These are phyloP conservation scores for Chytriomyces hyalinus DNA, from an alignment of 192 early-diverging fungal species.

Conservation along the genomic window DNA sequence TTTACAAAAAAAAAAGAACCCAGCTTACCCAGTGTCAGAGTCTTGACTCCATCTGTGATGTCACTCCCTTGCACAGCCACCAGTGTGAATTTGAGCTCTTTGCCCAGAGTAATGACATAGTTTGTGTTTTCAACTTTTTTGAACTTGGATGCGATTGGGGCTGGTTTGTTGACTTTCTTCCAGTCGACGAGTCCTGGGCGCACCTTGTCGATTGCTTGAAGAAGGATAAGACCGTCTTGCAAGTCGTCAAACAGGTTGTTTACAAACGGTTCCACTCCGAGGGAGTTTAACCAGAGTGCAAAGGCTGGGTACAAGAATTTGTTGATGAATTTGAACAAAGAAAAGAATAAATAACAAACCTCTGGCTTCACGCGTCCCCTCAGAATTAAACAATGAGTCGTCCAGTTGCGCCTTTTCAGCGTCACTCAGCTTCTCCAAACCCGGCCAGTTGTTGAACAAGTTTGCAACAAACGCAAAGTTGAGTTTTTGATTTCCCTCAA, in stretches of 20 bases:
- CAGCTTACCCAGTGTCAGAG: slow-evolving; percentile 75
- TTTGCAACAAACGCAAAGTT: slow-evolving; percentile 98
- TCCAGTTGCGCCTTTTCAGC: slow-evolving; percentile 91
- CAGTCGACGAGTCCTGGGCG: slow-evolving; percentile 89
- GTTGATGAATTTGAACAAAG: not conserved
- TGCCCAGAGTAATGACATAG: slow-evolving; percentile 86
- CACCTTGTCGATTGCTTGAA: slow-evolving; percentile 96
- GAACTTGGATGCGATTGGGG: slow-evolving; percentile 80
- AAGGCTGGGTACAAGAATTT: slow-evolving; percentile 64
- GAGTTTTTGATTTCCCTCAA: slow-evolving; percentile 93
- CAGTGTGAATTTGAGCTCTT: slow-evolving; percentile 82
- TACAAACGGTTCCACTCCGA: slow-evolving; percentile 96
- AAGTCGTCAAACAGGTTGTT: slow-evolving; percentile 98
- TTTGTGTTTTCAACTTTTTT: slow-evolving; percentile 99
- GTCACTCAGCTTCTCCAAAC: slow-evolving; percentile 88
- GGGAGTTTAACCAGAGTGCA: slow-evolving; percentile 96
- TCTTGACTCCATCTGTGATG: slow-evolving; percentile 89
- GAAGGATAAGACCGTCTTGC: slow-evolving; percentile 82
- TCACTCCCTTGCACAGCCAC: slow-evolving; percentile 96
- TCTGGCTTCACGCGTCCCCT: slow-evolving; percentile 85
- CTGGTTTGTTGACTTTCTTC: slow-evolving; percentile 81
- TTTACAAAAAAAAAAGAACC: no score
- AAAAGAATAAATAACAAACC: slow-evolving; percentile 47
- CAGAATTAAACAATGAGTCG: slow-evolving; percentile 69
- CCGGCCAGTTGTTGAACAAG: slow-evolving; percentile 97